These are phyloP conservation scores for Aspergillus tanneri DNA, from an alignment of 2,329 filamentous ascomycete genomes.

Conservation along the genomic window DNA sequence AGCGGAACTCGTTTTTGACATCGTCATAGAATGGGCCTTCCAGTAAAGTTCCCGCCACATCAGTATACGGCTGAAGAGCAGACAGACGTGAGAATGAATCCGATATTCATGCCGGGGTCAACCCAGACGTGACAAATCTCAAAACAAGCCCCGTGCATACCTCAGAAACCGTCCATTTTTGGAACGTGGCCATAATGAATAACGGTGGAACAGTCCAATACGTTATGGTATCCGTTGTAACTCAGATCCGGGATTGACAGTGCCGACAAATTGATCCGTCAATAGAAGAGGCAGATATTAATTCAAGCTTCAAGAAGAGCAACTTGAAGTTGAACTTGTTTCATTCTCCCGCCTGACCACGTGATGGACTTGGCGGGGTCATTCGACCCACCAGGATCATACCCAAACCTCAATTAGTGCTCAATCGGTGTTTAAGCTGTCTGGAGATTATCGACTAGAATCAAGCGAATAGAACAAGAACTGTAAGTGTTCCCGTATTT, in stretches of 20 bases:
- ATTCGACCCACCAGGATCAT: background rate
- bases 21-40: conserved; percentile 44
- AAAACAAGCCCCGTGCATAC: conserved; percentile 20
- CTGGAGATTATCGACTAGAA: no score
- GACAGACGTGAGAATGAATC: conserved; percentile 11
- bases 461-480: no score
- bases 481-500: no score
- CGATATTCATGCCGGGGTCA: background rate
- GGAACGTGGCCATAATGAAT: conserved; percentile 36
- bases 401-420: background rate
- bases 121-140: background rate
- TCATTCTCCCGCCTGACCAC: background rate
- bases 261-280: background rate
- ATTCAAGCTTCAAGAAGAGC: background rate
- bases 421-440: no score
- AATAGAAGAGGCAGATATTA: no score
- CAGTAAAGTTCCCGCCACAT: conserved; percentile 40
- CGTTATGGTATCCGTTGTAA: background rate
- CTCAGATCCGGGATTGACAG: background rate
- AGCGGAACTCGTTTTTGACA: conserved; percentile 42
- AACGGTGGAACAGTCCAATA: conserved; percentile 3
- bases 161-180: conserved; percentile 51
- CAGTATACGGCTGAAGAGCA: conserved; percentile 38
- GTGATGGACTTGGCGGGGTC: background rate
- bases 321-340: background rate